Evolutionary conservation across 371 early-diverging fungal genomes (phyloP).

Genomic region (Actinomortierella ambigua): DNA sequence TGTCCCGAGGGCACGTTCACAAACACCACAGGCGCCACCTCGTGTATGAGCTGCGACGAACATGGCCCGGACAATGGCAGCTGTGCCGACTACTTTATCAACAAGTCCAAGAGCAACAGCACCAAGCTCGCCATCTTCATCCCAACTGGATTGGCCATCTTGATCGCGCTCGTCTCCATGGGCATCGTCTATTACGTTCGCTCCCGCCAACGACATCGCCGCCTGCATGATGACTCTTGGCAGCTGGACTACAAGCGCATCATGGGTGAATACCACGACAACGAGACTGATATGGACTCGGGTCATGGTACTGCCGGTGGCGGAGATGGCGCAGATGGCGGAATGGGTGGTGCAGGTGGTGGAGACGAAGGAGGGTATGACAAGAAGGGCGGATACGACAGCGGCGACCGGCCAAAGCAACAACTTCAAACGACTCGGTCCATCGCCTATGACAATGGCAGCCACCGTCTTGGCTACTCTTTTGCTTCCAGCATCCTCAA

Average conservation of each 20-base stretch:
- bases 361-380: no score
- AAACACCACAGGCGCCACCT: conserved; percentile 13
- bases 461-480: no score
- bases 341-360: no score
- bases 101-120: conserved; percentile 11
- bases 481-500: no score
- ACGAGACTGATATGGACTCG: conserved; percentile 20
- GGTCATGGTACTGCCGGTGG: not conserved
- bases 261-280: conserved; percentile 40
- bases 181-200: conserved; percentile 11
- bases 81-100: conserved; percentile 17
- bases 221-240: conserved; percentile 42
- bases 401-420: no score
- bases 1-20: conserved; percentile 28
- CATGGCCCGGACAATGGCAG: conserved; percentile 2
- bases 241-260: conserved; percentile 38
- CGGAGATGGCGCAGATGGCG: no score
- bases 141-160: conserved; percentile 16
- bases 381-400: no score
- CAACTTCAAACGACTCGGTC: no score
- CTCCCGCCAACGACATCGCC: conserved; percentile 24
- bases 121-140: conserved; percentile 25
- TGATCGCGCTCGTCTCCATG: conserved; percentile 1
- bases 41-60: conserved; percentile 29
- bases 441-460: no score